phyloP scores from a whole-genome alignment of 2,329 filamentous ascomycete species.

The Harringtonia lauricola region DNA sequence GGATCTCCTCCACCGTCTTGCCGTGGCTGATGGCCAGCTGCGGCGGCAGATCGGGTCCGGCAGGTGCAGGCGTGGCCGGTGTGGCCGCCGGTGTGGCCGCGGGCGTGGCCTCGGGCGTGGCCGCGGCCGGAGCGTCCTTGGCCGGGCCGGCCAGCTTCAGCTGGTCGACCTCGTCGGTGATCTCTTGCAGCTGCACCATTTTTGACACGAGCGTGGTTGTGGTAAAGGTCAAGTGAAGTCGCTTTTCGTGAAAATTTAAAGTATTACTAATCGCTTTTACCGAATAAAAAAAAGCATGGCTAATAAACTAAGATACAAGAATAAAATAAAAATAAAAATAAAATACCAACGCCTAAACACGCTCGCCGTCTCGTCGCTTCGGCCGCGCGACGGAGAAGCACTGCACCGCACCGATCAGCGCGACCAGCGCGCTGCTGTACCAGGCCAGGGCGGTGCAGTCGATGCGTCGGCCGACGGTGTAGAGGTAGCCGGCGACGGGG shows the following conservation, averaged over 20 bases:
- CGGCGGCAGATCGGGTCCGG: constrained; percentile 33
- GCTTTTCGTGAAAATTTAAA: no score
- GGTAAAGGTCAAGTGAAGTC: background rate
- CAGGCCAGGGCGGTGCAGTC: constrained; percentile 52
- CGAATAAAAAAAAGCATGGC: no score
- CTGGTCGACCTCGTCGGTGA: constrained; percentile 10
- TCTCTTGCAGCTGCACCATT: constrained; percentile 13
- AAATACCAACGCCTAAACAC: background rate
- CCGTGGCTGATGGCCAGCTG: constrained; percentile 25
- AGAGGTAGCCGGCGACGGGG: constrained; percentile 52
- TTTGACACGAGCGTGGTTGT: background rate
- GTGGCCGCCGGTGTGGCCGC: background rate
- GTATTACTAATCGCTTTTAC: no score
- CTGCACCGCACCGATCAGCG: constrained; percentile 45
- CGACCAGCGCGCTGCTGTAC: constrained; percentile 49
- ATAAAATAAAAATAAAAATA: background rate
- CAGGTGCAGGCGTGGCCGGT: background rate
- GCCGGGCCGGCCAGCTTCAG: constrained; percentile 4
- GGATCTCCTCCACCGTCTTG: constrained; percentile 43
- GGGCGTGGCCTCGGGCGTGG: background rate
- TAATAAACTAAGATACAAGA: background rate
- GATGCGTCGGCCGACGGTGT: constrained; percentile 45
- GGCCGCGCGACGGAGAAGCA: constrained; percentile 41
- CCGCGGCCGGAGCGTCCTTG: background rate
- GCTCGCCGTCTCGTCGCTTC: constrained; percentile 3